Evolutionary conservation across 345 rosid genomes (phyloP).

Genomic region (Capsella bursapastoris): DNA sequence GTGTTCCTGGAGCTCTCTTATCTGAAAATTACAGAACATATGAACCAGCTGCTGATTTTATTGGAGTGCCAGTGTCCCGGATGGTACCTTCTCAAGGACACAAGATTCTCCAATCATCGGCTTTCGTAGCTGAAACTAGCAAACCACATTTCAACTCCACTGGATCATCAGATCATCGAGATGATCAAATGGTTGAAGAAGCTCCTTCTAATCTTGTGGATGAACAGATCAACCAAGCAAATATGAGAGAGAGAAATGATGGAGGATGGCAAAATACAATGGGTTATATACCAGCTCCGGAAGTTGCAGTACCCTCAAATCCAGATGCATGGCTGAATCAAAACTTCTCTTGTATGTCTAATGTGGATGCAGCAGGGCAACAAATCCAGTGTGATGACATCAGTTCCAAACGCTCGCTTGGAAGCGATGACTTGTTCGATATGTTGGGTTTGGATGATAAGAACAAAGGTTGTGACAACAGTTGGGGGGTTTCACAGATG

Average conservation of each 20-base stretch:
- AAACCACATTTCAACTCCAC: constrained; percentile 54
- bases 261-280: constrained; percentile 37
- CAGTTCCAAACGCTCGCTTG: constrained; percentile 46
- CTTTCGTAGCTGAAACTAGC: constrained; percentile 45
- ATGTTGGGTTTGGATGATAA: constrained; percentile 79
- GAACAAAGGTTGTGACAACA: constrained; percentile 52
- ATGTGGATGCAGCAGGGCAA: constrained; percentile 49
- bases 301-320: constrained; percentile 42
- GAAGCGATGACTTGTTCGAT: constrained; percentile 82
- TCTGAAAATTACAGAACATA: constrained; percentile 54
- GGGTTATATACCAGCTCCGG: constrained; percentile 7
- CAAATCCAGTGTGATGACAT: constrained; percentile 49
- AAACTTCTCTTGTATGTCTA: constrained; percentile 45
- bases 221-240: constrained; percentile 31
- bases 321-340: constrained; percentile 57
- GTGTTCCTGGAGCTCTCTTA: constrained; percentile 71
- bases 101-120: constrained; percentile 45
- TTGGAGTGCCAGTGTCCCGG: constrained; percentile 56
- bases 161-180: constrained; percentile 37
- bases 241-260: constrained; percentile 27
- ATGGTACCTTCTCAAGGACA: constrained; percentile 44
- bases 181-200: constrained; percentile 31
- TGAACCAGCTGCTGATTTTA: constrained; percentile 50
- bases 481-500: constrained; percentile 43
- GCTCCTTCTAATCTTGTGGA: constrained; percentile 25